These are phyloP conservation scores for Backusella parvicylindrica DNA, from an alignment of 192 early-diverging fungal species.

Conservation along the genomic window DNA sequence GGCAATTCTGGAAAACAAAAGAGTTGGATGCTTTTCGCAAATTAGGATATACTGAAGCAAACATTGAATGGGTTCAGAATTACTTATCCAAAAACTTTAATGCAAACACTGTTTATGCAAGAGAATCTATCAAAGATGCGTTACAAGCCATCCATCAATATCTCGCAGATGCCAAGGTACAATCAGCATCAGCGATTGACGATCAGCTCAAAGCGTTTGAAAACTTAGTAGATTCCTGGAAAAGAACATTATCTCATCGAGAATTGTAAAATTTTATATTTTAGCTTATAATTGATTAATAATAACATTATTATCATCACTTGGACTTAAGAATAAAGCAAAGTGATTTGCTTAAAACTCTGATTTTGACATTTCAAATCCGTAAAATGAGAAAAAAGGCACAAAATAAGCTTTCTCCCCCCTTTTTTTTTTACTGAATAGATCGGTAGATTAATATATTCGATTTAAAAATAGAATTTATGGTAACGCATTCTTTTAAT, in stretches of 20 bases:
- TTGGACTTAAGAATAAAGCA: not conserved
- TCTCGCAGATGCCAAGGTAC: not conserved
- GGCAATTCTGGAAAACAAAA: not conserved
- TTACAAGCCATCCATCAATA: conserved; percentile 4
- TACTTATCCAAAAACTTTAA: not conserved
- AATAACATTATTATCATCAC: not conserved
- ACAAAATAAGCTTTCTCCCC: not conserved
- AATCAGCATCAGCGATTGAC: not conserved
- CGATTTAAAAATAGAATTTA: not conserved
- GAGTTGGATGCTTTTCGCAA: not conserved
- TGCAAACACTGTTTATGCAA: not conserved
- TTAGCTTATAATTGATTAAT: not conserved
- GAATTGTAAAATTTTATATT: not conserved
- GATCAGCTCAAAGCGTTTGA: not conserved
- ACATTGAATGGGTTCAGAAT: conserved; percentile 17
- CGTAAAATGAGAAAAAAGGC: not conserved
- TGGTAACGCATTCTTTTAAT: not conserved
- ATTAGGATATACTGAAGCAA: conserved; percentile 11
- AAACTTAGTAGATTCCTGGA: not conserved
- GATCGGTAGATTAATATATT: not conserved
- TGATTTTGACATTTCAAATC: not conserved
- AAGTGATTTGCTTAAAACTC: not conserved
- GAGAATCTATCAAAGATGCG: conserved; percentile 1
- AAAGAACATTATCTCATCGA: not conserved
- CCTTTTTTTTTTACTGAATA: not conserved